Base-by-base conservation (phyloP, 2,329 filamentous ascomycete species). In the Aspergillus thermomutatus region DNA sequence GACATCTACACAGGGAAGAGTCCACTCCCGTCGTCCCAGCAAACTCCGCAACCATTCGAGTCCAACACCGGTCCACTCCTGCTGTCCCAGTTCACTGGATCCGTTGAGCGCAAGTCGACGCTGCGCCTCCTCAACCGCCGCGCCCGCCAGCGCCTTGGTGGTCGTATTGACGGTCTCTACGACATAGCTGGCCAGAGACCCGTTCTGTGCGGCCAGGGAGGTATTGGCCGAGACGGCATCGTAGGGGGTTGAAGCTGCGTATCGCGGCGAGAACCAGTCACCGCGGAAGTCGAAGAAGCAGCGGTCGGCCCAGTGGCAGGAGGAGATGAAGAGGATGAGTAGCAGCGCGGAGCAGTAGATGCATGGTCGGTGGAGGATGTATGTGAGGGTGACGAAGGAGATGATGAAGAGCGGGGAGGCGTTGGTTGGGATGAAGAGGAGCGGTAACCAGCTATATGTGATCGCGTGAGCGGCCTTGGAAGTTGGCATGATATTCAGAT, bases 281-380 rank as follows among this genome's bases (percentile, higher is more conserved):
- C 87, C 89, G 64, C 81, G 83, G 68, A 97, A 89, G 79, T 97
- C 93, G 80, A 97, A 94, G 79, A 97, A 94, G 72, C 90, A 94
- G 53, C 87, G 86, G 72, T 92, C 89, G 64, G 88, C 90, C 90
- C 90, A 94, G 82, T 92, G 88, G 75, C 90, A 94, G 26, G 89
- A 92, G 26, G 92, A 95, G 64, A 92, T 84, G 80, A 97, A 96
- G 66, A 99, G 91, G 66, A 97, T 92, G 63, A 96, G 84, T 50
- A 99, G 90, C 53, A 99, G 88, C 60, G 97, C 87, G 59, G 92
- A 96, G 84, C 94, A 99, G 83, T 99, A 99, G 66, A 96, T 88
- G 80, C 94, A 99, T 53, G 94, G 94, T 54, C 93, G 88, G 78
- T 97, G 96, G 68, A 99, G 87, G 77, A 96, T 90, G 81, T 96